phyloP scores from a whole-genome alignment of 179 eudicot genomes.

The Beta corolliflora region DNA sequence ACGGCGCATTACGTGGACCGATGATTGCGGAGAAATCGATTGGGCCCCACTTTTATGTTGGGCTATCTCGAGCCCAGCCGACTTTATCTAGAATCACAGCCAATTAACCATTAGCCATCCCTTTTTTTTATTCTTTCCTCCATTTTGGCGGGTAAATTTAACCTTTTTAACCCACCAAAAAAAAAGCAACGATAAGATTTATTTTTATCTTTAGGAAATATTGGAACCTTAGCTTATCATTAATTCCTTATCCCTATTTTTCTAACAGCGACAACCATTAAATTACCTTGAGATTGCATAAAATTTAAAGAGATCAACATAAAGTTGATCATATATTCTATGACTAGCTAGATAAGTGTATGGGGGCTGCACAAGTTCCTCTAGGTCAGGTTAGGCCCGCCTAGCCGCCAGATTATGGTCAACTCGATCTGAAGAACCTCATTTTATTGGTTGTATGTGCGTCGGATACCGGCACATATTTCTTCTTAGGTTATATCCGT shows the following conservation, averaged over 20 bases:
- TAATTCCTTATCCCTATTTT: not conserved
- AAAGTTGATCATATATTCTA: slow-evolving; percentile 12
- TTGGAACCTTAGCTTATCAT: slow-evolving; percentile 4
- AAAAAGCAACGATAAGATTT: not conserved
- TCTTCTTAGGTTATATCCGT: no score
- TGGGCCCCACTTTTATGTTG: slow-evolving; percentile 14
- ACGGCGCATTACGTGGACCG: slow-evolving; percentile 38
- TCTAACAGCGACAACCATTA: not conserved
- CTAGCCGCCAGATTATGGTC: no score
- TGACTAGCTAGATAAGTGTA: not conserved
- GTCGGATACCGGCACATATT: no score
- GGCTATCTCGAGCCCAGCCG: slow-evolving; percentile 15
- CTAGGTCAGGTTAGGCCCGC: no score
- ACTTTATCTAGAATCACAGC: slow-evolving; percentile 23
- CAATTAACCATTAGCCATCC: slow-evolving; percentile 11
- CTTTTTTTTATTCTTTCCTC: slow-evolving; percentile 2
- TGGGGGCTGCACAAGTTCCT: no score
- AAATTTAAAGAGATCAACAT: not conserved
- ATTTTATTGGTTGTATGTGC: no score
- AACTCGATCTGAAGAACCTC: no score
- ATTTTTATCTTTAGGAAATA: not conserved
- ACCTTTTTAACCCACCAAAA: not conserved
- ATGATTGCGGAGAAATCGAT: slow-evolving; percentile 26
- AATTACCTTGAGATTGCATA: slow-evolving; percentile 5
- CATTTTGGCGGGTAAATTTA: slow-evolving; percentile 1